A percentile compares a stretch with the other conserved stretches of the same genome.
These are phyloP conservation scores for Soucietia sequanensis DNA, from an alignment of 805 yeast genomes.

Conservation along the genomic window DNA sequence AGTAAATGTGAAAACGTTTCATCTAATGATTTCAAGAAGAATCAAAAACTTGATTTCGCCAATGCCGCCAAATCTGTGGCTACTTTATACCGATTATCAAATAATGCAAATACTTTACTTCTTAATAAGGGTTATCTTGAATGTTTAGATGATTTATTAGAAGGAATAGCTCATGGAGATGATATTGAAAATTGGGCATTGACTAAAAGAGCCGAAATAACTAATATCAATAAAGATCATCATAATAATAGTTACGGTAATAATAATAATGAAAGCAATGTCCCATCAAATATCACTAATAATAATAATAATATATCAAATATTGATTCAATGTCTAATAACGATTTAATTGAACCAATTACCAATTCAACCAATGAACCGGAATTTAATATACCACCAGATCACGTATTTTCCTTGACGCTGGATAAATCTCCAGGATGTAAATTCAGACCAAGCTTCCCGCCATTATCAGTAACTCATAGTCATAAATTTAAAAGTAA, in stretches of 20 bases:
- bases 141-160: conserved; percentile 56
- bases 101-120: conserved; percentile 46
- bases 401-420: conserved; percentile 30
- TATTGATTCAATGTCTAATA: conserved; percentile 1
- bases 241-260: background rate
- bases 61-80: conserved; percentile 44
- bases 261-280: too few relatives aligned
- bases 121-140: conserved; percentile 59
- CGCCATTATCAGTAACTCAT: conserved; percentile 41
- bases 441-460: conserved; percentile 33
- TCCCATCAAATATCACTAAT: background rate
- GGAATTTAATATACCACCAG: conserved; percentile 14
- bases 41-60: conserved; percentile 32
- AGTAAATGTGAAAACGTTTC: conserved; percentile 6
- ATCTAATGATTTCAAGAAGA: conserved; percentile 1
- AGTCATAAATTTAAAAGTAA: conserved; percentile 17
- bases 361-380: background rate
- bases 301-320: too few relatives aligned
- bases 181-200: conserved; percentile 56
- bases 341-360: too few relatives aligned
- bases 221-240: conserved; percentile 9
- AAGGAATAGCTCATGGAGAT: conserved; percentile 36
- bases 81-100: conserved; percentile 58
- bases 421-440: conserved; percentile 25
- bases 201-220: conserved; percentile 44